Conservation (phyloP, 768 basidiomycete species). For the Leucocoprinus sp. region DNA sequence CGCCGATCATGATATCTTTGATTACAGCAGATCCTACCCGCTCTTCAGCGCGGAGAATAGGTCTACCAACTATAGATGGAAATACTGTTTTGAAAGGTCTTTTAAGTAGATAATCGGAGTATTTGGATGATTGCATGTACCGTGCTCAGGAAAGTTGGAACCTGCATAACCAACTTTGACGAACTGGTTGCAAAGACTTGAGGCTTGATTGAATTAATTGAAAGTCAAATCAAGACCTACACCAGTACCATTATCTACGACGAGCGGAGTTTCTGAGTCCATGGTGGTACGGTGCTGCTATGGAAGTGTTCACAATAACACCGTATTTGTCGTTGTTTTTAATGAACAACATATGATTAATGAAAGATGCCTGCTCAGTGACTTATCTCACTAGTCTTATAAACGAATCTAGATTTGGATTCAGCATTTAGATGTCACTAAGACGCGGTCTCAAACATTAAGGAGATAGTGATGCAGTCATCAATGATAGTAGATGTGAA, state of each 20-base stretch:
- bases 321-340: no score
- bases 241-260: conserved; percentile 86
- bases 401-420: no score
- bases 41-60: conserved; percentile 96
- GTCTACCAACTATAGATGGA: conserved; percentile 93
- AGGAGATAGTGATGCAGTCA: no score
- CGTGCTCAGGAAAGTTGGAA: conserved; percentile 92
- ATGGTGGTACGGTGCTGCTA: conserved; percentile 18
- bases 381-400: no score
- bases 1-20: conserved; percentile 98
- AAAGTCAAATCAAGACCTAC: conserved; percentile 36
- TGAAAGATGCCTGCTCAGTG: no score
- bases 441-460: no score
- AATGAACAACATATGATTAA: no score
- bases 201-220: conserved; percentile 7
- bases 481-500: no score
- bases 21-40: conserved; percentile 80
- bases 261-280: conserved; percentile 50
- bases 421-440: no score
- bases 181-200: conserved; percentile 41
- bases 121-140: conserved; percentile 30
- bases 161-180: conserved; percentile 89
- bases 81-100: conserved; percentile 52
- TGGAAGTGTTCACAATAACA: no score
- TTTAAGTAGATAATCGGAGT: background rate